Conservation (phyloP, 805 yeast genomes). For the Ogataea sp. region DNA sequence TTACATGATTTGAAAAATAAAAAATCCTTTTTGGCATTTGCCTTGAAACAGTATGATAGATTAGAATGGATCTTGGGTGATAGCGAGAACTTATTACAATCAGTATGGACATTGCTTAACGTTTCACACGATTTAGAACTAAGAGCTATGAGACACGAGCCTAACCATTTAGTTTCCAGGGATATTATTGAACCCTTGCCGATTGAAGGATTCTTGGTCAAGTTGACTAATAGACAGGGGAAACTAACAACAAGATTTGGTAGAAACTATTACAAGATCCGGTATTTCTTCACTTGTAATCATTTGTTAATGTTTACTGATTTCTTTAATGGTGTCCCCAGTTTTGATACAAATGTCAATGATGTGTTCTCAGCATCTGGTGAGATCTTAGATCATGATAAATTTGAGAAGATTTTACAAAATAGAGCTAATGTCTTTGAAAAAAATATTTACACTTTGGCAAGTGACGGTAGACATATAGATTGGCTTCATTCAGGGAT, state of each 20-base stretch:
- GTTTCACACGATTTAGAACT: conserved; percentile 53
- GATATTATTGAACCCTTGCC: conserved; percentile 53
- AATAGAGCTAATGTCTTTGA: conserved; percentile 31
- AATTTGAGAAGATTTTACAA: conserved; percentile 11
- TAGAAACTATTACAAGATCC: conserved; percentile 39
- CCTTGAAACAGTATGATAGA: conserved; percentile 64
- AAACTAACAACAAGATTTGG: conserved; percentile 16
- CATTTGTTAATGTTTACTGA: conserved; percentile 52
- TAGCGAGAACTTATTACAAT: conserved; percentile 31
- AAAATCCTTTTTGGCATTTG: conserved; percentile 27
- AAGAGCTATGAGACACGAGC: conserved; percentile 36
- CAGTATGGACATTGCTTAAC: conserved; percentile 34
- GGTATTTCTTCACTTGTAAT: conserved; percentile 58
- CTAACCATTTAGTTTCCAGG: conserved; percentile 21
- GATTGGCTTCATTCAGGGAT: conserved; percentile 47
- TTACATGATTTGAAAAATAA: conserved; percentile 15
- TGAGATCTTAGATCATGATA: conserved; percentile 18
- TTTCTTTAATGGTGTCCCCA: conserved; percentile 54
- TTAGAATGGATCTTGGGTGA: conserved; percentile 59
- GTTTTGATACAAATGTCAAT: conserved; percentile 25
- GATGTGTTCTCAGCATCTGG: conserved; percentile 28
- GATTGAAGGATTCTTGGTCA: conserved; percentile 72
- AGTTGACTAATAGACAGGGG: conserved; percentile 47
- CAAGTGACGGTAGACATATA: conserved; percentile 43
- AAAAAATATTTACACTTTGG: conserved; percentile 48